phyloP scores from a whole-genome alignment of 2,329 filamentous ascomycete genomes.

The Trichoderma koningiopsis region DNA sequence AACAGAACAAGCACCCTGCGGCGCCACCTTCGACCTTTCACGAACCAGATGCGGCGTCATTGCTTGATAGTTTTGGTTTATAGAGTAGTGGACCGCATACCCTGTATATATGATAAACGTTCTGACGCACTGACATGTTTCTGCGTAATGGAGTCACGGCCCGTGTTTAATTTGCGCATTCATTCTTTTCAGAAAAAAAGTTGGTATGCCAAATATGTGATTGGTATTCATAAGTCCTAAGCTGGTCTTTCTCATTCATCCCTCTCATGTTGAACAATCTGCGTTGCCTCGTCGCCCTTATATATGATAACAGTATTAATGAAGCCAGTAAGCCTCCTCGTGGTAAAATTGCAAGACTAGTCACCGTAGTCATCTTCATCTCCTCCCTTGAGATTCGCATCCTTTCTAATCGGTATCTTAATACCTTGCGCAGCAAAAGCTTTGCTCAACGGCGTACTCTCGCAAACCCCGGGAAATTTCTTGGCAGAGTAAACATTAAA shows the following conservation, averaged over 20 bases:
- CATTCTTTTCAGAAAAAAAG: background rate
- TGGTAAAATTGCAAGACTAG: conserved; percentile 27
- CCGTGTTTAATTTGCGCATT: background rate
- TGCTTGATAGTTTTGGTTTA: conserved; percentile 93
- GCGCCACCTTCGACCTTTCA: conserved; percentile 77
- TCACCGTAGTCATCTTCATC: conserved; percentile 54
- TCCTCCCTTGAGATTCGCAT: conserved; percentile 60
- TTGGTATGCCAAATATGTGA: background rate
- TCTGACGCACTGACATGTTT: too few species aligned
- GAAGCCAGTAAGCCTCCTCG: background rate
- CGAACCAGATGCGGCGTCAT: conserved; percentile 85
- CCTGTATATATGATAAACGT: background rate
- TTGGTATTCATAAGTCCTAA: background rate
- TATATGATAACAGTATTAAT: background rate
- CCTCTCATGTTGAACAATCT: background rate
- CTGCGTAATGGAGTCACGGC: background rate
- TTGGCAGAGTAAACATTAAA: conserved; percentile 97
- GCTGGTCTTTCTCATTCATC: background rate
- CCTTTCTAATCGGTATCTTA: conserved; percentile 94
- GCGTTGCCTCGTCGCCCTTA: background rate
- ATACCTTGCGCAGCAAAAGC: conserved; percentile 92
- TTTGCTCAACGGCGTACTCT: conserved; percentile 88
- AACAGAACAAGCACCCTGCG: conserved; percentile 48
- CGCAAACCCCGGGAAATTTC: conserved; percentile 96
- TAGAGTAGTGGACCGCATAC: conserved; percentile 41